A percentile compares a stretch with the other conserved stretches of the same genome.
These are phyloP conservation scores for Clavulina sp. DNA, from an alignment of 768 basidiomycete genomes.

Conservation along the genomic window DNA sequence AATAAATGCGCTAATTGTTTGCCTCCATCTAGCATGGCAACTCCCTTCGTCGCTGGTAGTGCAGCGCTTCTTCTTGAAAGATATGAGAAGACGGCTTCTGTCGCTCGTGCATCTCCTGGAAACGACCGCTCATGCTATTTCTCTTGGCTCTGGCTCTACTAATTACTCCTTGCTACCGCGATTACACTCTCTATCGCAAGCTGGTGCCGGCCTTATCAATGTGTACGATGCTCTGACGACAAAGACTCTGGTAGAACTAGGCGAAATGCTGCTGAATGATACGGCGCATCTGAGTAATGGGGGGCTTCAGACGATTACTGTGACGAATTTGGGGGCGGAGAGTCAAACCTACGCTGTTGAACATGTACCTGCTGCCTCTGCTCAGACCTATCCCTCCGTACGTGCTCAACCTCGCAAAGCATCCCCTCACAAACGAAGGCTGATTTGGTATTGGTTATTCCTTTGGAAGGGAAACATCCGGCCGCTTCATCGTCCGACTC, in stretches of 20 bases:
- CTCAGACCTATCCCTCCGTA: too few species aligned
- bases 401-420: slow-evolving; percentile 25
- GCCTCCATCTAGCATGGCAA: slow-evolving; percentile 9
- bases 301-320: slow-evolving; percentile 13
- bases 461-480: slow-evolving; percentile 25
- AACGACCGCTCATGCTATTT: slow-evolving; percentile 9
- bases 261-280: slow-evolving; percentile 24
- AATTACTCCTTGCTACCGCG: too few species aligned
- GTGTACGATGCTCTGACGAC: slow-evolving; percentile 21
- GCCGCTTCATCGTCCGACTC: slow-evolving; percentile 32
- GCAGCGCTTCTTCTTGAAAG: slow-evolving; percentile 12
- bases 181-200: slow-evolving; percentile 10
- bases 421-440: too few species aligned
- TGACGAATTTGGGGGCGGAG: slow-evolving; percentile 31
- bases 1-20: neutral
- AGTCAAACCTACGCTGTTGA: slow-evolving; percentile 29
- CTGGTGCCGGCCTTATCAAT: slow-evolving; percentile 17
- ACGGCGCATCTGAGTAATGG: slow-evolving; percentile 17
- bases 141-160: slow-evolving; percentile 3
- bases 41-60: slow-evolving; percentile 12
- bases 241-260: slow-evolving; percentile 18
- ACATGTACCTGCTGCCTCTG: slow-evolving; percentile 42
- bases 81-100: slow-evolving; percentile 5
- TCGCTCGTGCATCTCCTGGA: slow-evolving; percentile 8
- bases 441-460: too few species aligned